These are phyloP conservation scores for Aspergillus taichungensis DNA, from an alignment of 495 filamentous ascomycete genomes.

Conservation along the genomic window DNA sequence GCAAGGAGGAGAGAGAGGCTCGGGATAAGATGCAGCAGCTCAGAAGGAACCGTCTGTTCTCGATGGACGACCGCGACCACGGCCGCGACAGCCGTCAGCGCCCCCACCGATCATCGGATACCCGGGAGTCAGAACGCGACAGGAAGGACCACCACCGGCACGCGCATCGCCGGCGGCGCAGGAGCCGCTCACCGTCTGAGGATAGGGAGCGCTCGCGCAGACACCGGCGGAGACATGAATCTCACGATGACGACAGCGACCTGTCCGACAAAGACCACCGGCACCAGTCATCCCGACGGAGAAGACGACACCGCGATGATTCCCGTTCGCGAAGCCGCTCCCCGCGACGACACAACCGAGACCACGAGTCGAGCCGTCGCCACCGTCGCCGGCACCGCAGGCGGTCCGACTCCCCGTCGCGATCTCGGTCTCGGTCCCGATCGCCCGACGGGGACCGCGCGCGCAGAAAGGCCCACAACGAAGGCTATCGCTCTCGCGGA, in stretches of 20 bases:
- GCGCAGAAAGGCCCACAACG: background rate
- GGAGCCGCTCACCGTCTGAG: slow-evolving; percentile 19
- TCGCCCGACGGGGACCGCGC: background rate
- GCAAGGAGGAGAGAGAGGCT: slow-evolving; percentile 65
- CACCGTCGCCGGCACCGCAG: slow-evolving; percentile 18
- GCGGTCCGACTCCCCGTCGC: slow-evolving; percentile 15
- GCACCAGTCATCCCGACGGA: slow-evolving; percentile 12
- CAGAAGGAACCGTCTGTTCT: slow-evolving; percentile 19
- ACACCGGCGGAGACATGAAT: slow-evolving; percentile 16
- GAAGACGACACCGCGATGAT: slow-evolving; percentile 18
- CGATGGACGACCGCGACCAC: slow-evolving; percentile 24
- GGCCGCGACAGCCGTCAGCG: slow-evolving; percentile 10
- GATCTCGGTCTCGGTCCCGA: slow-evolving; percentile 24
- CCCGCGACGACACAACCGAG: slow-evolving; percentile 16
- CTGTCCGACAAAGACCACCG: background rate
- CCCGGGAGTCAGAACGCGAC: slow-evolving; percentile 9
- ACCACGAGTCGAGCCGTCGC: slow-evolving; percentile 11
- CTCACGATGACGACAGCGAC: slow-evolving; percentile 13
- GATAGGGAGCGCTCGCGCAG: slow-evolving; percentile 23
- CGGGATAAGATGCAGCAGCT: slow-evolving; percentile 48
- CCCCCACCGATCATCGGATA: slow-evolving; percentile 4
- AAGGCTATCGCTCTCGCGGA: slow-evolving; percentile 4
- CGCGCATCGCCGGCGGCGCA: slow-evolving; percentile 22
- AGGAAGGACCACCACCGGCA: slow-evolving; percentile 10
- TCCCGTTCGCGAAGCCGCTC: slow-evolving; percentile 32